Conservation (phyloP, 1,284 basidiomycete genomes). For the Lentinula novae-zelandiae region DNA sequence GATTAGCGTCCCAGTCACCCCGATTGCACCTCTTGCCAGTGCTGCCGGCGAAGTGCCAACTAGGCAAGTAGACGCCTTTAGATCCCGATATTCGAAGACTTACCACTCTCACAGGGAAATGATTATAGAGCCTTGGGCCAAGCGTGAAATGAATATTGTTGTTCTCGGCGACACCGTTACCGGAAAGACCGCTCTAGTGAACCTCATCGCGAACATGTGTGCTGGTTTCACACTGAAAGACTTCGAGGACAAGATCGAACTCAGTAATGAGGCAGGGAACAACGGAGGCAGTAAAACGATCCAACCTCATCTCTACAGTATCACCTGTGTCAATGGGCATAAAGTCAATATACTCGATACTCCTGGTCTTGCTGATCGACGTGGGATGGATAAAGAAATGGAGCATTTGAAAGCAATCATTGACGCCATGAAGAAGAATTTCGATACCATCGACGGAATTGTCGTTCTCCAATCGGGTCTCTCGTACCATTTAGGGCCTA, state of each 20-base stretch:
- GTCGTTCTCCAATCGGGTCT: slow-evolving; percentile 14
- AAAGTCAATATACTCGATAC: slow-evolving; percentile 8
- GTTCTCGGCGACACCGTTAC: slow-evolving; percentile 15
- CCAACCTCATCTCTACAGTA: slow-evolving; percentile 9
- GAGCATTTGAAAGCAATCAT: neutral
- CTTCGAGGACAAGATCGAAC: slow-evolving; percentile 2
- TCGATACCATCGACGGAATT: slow-evolving; percentile 19
- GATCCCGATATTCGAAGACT: neutral
- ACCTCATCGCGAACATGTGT: slow-evolving; percentile 14
- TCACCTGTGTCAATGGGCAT: slow-evolving; percentile 11
- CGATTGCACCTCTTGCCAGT: neutral
- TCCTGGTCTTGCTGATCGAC: neutral
- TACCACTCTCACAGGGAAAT: neutral
- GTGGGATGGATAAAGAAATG: slow-evolving; percentile 1
- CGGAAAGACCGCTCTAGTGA: slow-evolving; percentile 14
- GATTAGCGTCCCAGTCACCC: too few species aligned
- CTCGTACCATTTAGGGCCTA: slow-evolving; percentile 16
- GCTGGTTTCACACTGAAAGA: slow-evolving; percentile 2
- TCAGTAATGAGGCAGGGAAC: neutral
- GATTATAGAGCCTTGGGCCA: slow-evolving; percentile 3
- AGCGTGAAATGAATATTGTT: slow-evolving; percentile 12
- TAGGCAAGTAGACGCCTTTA: neutral
- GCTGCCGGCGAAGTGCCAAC: neutral
- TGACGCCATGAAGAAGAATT: neutral
- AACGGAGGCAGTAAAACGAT: slow-evolving; percentile 12